Percentiles rank a stretch among this genome's conserved stretches.
Conservation (phyloP, 345 rosid species). For the Abelmoschus esculentus region DNA sequence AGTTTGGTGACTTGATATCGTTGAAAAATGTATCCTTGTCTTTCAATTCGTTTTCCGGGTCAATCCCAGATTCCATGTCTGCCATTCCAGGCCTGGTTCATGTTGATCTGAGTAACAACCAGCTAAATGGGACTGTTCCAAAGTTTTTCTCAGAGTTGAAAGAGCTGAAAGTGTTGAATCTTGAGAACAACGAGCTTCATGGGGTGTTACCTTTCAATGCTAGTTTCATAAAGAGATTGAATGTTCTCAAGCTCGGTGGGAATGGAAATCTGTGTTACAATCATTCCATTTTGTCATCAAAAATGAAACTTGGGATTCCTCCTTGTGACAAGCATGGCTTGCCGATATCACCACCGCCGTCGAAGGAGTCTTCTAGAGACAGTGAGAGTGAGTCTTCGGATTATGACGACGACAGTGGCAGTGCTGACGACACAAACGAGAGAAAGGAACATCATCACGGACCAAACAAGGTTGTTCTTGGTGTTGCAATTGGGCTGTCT, state of each 20-base stretch:
- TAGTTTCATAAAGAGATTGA: constrained; percentile 51
- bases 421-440: constrained; percentile 22
- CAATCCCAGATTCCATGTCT: constrained; percentile 72
- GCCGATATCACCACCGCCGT: constrained; percentile 79
- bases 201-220: constrained; percentile 85
- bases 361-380: constrained; percentile 37
- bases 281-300: constrained; percentile 53
- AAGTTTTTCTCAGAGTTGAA: constrained; percentile 59
- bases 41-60: constrained; percentile 73
- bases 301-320: constrained; percentile 78
- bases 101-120: constrained; percentile 82
- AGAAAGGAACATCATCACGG: constrained; percentile 54
- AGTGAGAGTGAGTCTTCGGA: constrained; percentile 47
- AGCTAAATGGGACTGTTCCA: constrained; percentile 84
- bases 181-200: constrained; percentile 58
- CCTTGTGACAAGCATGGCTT: constrained; percentile 81
- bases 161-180: constrained; percentile 59
- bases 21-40: constrained; percentile 60
- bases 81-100: constrained; percentile 65
- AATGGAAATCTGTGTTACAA: constrained; percentile 77
- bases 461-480: constrained; percentile 82
- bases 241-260: constrained; percentile 71
- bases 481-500: constrained; percentile 76
- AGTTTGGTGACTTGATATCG: constrained; percentile 58
- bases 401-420: constrained; percentile 21